phyloP scores from a whole-genome alignment of 2,329 filamentous ascomycete genomes.

The Talaromyces sp. region DNA sequence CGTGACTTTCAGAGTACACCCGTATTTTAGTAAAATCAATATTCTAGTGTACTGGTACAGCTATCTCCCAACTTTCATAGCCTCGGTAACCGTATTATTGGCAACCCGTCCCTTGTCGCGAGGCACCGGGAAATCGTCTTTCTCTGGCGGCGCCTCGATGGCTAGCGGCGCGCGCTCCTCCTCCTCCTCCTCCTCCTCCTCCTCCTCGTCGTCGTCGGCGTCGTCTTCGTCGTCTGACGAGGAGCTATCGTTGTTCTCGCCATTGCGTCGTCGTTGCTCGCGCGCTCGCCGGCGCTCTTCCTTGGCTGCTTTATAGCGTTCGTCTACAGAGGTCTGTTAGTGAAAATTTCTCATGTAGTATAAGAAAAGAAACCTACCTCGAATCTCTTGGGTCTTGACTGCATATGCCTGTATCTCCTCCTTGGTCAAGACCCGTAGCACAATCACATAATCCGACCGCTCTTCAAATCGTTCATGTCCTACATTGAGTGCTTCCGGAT shows the following conservation, averaged over 20 bases:
- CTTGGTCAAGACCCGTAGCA: slow-evolving; percentile 76
- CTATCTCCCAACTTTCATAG: background rate
- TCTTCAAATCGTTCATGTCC: slow-evolving; percentile 91
- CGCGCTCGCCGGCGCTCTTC: slow-evolving; percentile 34
- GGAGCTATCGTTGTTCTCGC: slow-evolving; percentile 18
- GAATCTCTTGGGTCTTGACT: slow-evolving; percentile 70
- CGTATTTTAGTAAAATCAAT: background rate
- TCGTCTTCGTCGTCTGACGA: slow-evolving; percentile 30
- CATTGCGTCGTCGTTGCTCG: slow-evolving; percentile 38
- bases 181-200: slow-evolving; percentile 28
- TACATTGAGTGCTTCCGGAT: slow-evolving; percentile 76
- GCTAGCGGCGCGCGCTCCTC: slow-evolving; percentile 23
- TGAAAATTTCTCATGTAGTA: background rate
- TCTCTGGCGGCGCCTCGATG: slow-evolving; percentile 25
- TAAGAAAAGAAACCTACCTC: slow-evolving; percentile 53
- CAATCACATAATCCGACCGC: slow-evolving; percentile 88
- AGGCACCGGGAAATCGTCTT: slow-evolving; percentile 7
- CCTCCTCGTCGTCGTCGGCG: slow-evolving; percentile 27
- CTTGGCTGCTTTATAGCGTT: slow-evolving; percentile 31
- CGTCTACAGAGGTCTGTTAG: slow-evolving; percentile 19
- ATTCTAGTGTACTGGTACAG: background rate
- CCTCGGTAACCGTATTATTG: background rate
- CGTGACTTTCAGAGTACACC: too few relatives aligned
- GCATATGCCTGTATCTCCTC: slow-evolving; percentile 89
- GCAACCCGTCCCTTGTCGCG: slow-evolving; percentile 7